phyloP scores from a whole-genome alignment of 148 eudicot species.

The Oxyria digyna region DNA sequence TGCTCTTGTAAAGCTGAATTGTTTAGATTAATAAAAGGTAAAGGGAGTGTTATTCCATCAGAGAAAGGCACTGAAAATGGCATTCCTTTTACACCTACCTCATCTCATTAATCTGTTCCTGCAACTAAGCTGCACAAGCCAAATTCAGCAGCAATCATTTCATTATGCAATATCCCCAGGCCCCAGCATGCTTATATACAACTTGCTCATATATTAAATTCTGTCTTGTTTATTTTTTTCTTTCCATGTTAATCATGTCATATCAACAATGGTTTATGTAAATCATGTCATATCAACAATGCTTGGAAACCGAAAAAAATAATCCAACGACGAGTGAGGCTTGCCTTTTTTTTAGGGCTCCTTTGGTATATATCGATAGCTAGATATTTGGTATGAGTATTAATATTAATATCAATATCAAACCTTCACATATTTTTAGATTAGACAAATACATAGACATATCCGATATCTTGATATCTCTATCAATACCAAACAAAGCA shows the following conservation, averaged over 20 bases:
- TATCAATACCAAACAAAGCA: too few relatives aligned
- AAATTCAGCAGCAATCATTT: background rate
- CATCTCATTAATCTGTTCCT: background rate
- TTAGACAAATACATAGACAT: too few relatives aligned
- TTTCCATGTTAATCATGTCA: background rate
- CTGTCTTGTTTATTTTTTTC: background rate
- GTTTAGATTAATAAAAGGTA: background rate
- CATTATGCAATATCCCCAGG: background rate
- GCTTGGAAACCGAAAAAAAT: too few relatives aligned
- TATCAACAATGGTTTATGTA: background rate
- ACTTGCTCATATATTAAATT: background rate
- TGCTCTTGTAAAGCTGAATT: background rate
- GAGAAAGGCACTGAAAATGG: background rate
- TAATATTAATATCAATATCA: too few relatives aligned
- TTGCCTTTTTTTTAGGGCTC: too few relatives aligned
- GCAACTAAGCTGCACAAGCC: background rate
- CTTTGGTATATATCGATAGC: too few relatives aligned
- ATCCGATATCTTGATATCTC: too few relatives aligned
- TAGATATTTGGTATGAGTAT: too few relatives aligned
- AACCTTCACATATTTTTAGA: too few relatives aligned
- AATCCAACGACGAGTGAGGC: too few relatives aligned
- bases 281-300: too few relatives aligned
- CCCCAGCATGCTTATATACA: background rate
- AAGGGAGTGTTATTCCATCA: background rate
- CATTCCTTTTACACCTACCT: background rate